Base-by-base conservation (phyloP, 805 yeast genomes). In the Blastobotrys robertii region DNA sequence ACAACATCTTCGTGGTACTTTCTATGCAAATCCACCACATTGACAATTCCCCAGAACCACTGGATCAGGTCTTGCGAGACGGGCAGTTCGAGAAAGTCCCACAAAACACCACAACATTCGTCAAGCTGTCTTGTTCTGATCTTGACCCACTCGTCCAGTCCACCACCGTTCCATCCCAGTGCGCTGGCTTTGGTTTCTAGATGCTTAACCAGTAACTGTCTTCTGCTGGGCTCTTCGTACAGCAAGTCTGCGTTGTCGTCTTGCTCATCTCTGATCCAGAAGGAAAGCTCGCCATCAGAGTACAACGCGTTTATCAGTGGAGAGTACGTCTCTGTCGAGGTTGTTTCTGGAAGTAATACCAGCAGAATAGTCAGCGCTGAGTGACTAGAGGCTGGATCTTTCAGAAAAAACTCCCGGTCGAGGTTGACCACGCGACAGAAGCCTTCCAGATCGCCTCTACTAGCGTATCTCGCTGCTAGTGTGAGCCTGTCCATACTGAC, bases 41-140 rank as follows among this genome's bases (percentile, higher is more conserved):
- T 39, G 15, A 54, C 53, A 3, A 57, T 45, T 2, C 66, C 66
- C 13, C 44, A 45, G 8, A 51, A 43, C 66, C 66, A 63, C 6
- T 41, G 42, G 3, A 36, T 37, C 11, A 50, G 46, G 1, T 44
- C 46, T 9, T 37, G 39, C 25, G 25, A 19, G 25, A 19, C 25
- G 2, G 57, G 47, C 14, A 47, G 43, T n/a, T 48, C 16, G n/a
- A 39, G 28, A 3, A 30, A 39, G 38, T 45, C 39, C 5, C 44
- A 44, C 2, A 56, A 31, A 10, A 30, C 30, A 14, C 54, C 50
- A 34, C 43, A 55, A 35, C 41, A 48, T n/a, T 39, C 38, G 34
- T 63, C 67, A 1, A 55, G 45, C n/a, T 45, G 44, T 6, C 59
- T 48, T 10, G 58, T 45, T 16, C 66, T 47, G 16, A 49, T 39